A percentile compares a stretch with the other conserved stretches of the same genome.
phyloP scores from a whole-genome alignment of 306 rosid genomes.

The Sphenostylis stenocarpa region DNA sequence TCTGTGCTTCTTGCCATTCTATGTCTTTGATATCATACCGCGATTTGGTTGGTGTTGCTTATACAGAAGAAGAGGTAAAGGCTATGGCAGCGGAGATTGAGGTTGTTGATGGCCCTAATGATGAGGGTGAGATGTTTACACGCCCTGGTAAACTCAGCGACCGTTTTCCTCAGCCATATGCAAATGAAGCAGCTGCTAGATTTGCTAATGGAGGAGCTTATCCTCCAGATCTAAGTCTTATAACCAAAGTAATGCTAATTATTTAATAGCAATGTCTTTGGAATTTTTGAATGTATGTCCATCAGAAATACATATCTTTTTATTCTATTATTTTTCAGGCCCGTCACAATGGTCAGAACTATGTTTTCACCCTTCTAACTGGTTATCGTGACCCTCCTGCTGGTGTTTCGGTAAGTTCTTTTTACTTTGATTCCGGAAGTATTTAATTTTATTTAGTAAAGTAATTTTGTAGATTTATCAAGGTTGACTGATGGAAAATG shows the following conservation, averaged over 20 bases:
- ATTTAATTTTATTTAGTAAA: too few relatives aligned
- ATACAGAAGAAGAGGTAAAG: slow-evolving; percentile 95
- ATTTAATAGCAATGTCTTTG: slow-evolving; percentile 25
- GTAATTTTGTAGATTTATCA: too few relatives aligned
- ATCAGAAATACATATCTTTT: slow-evolving; percentile 7
- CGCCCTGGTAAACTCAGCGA: slow-evolving; percentile 99
- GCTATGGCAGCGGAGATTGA: slow-evolving; percentile 99
- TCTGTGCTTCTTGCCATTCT: slow-evolving; percentile 98
- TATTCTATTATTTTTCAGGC: slow-evolving; percentile 72
- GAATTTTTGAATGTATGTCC: background rate
- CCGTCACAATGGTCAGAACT: slow-evolving; percentile 96
- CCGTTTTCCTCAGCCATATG: slow-evolving; percentile 90
- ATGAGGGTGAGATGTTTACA: slow-evolving; percentile 97
- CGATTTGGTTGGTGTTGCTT: slow-evolving; percentile 98
- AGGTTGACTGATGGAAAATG: too few relatives aligned
- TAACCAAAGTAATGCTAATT: slow-evolving; percentile 73
- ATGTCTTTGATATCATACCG: slow-evolving; percentile 95
- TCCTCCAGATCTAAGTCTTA: slow-evolving; percentile 96
- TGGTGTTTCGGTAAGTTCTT: slow-evolving; percentile 70
- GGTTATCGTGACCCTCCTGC: slow-evolving; percentile 67
- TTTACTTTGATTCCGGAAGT: too few relatives aligned
- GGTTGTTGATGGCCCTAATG: slow-evolving; percentile 96
- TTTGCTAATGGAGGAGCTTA: slow-evolving; percentile 99
- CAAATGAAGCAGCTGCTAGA: slow-evolving; percentile 98
- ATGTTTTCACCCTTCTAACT: slow-evolving; percentile 71